phyloP scores from a whole-genome alignment of 2,329 filamentous ascomycete species.

The Fusarium annulatum region DNA sequence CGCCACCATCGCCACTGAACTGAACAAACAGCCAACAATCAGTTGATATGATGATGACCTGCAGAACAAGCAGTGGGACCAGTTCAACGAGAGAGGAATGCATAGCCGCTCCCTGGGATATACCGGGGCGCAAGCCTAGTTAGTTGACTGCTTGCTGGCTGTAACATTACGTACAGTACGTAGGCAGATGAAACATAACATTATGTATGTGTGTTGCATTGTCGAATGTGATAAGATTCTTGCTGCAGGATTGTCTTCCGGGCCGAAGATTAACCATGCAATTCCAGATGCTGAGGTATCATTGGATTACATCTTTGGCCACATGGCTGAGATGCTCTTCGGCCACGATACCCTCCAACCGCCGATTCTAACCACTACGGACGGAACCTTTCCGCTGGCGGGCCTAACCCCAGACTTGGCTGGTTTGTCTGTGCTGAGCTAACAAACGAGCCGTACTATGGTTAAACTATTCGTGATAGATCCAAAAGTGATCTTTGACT shows the following conservation, averaged over 20 bases:
- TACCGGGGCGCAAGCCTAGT: not conserved
- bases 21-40: not conserved
- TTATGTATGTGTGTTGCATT: not conserved
- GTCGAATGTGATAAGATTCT: slow-evolving; percentile 24
- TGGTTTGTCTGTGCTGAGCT: slow-evolving; percentile 10
- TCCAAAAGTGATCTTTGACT: not conserved
- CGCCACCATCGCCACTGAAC: slow-evolving; percentile 31
- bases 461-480: not conserved
- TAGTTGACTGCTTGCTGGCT: not conserved
- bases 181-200: slow-evolving; percentile 9
- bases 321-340: slow-evolving; percentile 15
- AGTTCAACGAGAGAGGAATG: slow-evolving; percentile 25
- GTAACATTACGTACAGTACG: slow-evolving; percentile 29
- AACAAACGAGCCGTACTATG: not conserved
- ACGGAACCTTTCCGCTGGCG: slow-evolving; percentile 35
- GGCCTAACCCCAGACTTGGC: not conserved
- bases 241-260: slow-evolving; percentile 1
- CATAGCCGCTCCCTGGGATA: slow-evolving; percentile 5
- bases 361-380: slow-evolving; percentile 35
- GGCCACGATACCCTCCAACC: slow-evolving; percentile 12
- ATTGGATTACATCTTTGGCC: slow-evolving; percentile 4
- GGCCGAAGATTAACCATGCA: slow-evolving; percentile 34
- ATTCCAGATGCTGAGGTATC: slow-evolving; percentile 2
- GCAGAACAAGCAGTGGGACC: slow-evolving; percentile 22
- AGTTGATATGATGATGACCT: slow-evolving; percentile 19